Evolutionary conservation across 371 early-diverging fungal genomes (phyloP).

Genomic region (Chytridium lagenaria): DNA sequence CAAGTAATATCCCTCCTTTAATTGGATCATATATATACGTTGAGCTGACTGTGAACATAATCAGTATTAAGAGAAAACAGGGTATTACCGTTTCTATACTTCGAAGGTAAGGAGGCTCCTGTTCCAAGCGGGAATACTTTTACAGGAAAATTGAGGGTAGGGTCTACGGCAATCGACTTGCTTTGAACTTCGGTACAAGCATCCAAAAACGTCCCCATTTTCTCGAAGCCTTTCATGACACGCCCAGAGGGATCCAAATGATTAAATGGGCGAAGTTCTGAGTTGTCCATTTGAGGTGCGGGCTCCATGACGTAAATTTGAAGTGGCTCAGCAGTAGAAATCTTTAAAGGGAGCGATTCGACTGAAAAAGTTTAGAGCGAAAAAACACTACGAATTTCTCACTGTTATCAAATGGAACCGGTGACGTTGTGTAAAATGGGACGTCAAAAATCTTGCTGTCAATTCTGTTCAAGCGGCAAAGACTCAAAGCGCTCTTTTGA

Average conservation of each 20-base stretch:
- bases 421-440: conserved; percentile 64
- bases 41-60: conserved; percentile 79
- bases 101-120: conserved; percentile 95
- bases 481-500: conserved; percentile 59
- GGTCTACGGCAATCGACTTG: not conserved
- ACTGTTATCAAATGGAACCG: conserved; percentile 39
- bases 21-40: conserved; percentile 72
- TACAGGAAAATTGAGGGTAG: not conserved
- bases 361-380: not conserved
- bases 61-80: conserved; percentile 1
- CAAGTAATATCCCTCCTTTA: conserved; percentile 78
- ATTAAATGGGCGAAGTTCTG: conserved; percentile 22
- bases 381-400: conserved; percentile 7
- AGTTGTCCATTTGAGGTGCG: conserved; percentile 38
- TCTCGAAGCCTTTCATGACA: not conserved
- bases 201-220: not conserved
- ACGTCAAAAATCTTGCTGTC: conserved; percentile 68
- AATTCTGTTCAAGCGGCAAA: conserved; percentile 65
- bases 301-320: conserved; percentile 52
- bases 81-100: conserved; percentile 89
- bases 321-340: conserved; percentile 36
- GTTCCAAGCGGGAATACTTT: conserved; percentile 88
- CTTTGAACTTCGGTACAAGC: not conserved
- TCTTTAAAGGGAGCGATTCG: conserved; percentile 17
- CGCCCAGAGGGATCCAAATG: not conserved